phyloP scores from a whole-genome alignment of 345 rosid genomes.

The Zanthoxylum bungeanum region DNA sequence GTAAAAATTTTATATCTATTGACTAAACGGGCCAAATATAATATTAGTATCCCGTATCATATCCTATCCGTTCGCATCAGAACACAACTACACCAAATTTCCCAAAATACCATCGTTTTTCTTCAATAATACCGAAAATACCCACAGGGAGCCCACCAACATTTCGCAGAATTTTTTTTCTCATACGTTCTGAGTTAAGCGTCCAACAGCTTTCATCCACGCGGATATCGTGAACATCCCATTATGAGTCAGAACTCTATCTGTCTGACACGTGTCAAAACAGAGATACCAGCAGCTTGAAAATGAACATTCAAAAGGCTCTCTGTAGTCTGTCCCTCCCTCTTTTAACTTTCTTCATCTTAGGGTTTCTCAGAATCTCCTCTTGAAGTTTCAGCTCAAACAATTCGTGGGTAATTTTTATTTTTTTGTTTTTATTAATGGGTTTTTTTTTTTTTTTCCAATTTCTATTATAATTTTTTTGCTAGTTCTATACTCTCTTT shows the following conservation, averaged over 20 bases:
- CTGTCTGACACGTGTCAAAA: constrained; percentile 16
- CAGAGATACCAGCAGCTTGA: constrained; percentile 5
- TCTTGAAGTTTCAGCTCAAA: constrained; percentile 1
- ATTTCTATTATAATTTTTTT: not conserved
- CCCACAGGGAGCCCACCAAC: not conserved
- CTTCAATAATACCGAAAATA: not conserved
- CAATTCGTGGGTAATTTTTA: not conserved
- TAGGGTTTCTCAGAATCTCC: constrained; percentile 13
- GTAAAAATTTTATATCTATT: too few species aligned
- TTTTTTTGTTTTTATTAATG: not conserved
- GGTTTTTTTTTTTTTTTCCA: not conserved
- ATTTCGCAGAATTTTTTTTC: constrained; percentile 2
- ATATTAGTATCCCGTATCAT: too few species aligned
- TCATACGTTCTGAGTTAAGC: not conserved
- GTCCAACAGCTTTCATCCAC: constrained; percentile 20
- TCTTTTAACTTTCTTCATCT: constrained; percentile 12
- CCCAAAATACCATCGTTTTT: not conserved
- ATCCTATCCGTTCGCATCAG: too few species aligned
- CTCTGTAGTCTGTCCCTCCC: constrained; percentile 18
- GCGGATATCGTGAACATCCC: not conserved
- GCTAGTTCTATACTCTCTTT: not conserved
- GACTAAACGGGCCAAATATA: too few species aligned
- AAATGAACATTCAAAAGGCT: constrained; percentile 12
- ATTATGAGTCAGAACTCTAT: constrained; percentile 17
- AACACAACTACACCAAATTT: not conserved